Percentiles rank a stretch among this genome's conserved stretches.
phyloP scores from a whole-genome alignment of 257 asterid genomes.

The Solanum ossicruentum region DNA sequence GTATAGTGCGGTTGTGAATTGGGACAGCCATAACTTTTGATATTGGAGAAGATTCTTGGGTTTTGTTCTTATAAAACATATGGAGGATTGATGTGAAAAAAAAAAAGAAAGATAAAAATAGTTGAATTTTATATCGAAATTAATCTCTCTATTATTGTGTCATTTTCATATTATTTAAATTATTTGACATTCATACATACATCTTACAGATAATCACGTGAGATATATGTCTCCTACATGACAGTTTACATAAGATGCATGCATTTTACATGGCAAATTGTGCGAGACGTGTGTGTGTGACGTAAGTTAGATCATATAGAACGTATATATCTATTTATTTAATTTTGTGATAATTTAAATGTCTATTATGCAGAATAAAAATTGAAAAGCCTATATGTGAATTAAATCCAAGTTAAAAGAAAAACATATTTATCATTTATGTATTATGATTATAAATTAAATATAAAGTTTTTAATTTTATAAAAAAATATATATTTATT shows the following conservation, averaged over 20 bases:
- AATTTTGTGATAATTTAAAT: no score
- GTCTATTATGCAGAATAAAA: no score
- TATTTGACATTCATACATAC: accelerated
- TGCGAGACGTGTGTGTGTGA: background rate
- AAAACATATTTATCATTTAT: no score
- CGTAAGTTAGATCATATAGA: no score
- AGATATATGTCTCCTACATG: background rate
- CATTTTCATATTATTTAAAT: background rate
- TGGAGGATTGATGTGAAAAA: background rate
- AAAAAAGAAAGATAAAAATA: background rate
- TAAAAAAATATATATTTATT: no score
- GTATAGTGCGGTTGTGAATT: background rate
- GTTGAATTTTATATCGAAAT: accelerated
- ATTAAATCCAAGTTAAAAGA: no score
- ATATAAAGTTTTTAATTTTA: no score
- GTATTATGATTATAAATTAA: no score
- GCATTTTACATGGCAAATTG: background rate
- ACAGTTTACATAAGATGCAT: no score
- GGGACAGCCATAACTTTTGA: background rate
- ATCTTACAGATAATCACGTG: background rate
- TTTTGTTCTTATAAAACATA: background rate
- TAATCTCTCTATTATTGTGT: background rate
- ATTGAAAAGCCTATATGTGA: no score
- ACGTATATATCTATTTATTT: no score
- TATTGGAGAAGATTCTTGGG: background rate